Percentiles rank a stretch among this genome's conserved stretches.
phyloP scores from a whole-genome alignment of 305 asterid species.

The Stenogyne calaminthoides region DNA sequence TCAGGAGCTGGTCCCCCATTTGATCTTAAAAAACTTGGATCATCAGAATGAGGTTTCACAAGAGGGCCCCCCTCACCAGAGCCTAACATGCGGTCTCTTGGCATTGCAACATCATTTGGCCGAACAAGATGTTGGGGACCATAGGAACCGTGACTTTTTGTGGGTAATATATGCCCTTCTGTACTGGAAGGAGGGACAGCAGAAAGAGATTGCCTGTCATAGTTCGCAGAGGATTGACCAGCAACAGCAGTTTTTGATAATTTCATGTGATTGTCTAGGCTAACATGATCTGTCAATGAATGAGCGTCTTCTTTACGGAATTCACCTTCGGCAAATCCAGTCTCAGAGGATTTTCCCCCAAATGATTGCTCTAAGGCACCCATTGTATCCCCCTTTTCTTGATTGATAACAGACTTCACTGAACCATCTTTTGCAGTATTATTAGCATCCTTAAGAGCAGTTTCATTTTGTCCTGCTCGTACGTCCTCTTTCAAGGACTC shows the following conservation, averaged over 20 bases:
- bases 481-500: conserved; percentile 44
- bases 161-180: conserved; percentile 26
- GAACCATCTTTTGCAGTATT: conserved; percentile 45
- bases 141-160: conserved; percentile 32
- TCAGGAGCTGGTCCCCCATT: conserved; percentile 53
- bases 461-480: conserved; percentile 33
- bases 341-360: conserved; percentile 45
- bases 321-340: conserved; percentile 36
- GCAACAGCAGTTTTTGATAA: conserved; percentile 26
- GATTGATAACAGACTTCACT: conserved; percentile 46
- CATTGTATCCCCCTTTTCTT: conserved; percentile 40
- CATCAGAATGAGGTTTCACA: conserved; percentile 42
- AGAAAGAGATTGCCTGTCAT: conserved; percentile 30
- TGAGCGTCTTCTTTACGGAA: conserved; percentile 37
- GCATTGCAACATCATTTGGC: conserved; percentile 43
- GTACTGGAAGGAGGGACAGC: conserved; percentile 35
- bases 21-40: conserved; percentile 37
- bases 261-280: conserved; percentile 35
- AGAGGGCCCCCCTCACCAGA: conserved; percentile 50
- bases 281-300: conserved; percentile 34
- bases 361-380: conserved; percentile 43
- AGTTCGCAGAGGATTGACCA: conserved; percentile 37
- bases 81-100: conserved; percentile 46
- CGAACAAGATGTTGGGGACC: conserved; percentile 42
- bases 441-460: conserved; percentile 34